These are phyloP conservation scores for Solanum appendiculatum DNA, from an alignment of 257 asterid species.

Conservation along the genomic window DNA sequence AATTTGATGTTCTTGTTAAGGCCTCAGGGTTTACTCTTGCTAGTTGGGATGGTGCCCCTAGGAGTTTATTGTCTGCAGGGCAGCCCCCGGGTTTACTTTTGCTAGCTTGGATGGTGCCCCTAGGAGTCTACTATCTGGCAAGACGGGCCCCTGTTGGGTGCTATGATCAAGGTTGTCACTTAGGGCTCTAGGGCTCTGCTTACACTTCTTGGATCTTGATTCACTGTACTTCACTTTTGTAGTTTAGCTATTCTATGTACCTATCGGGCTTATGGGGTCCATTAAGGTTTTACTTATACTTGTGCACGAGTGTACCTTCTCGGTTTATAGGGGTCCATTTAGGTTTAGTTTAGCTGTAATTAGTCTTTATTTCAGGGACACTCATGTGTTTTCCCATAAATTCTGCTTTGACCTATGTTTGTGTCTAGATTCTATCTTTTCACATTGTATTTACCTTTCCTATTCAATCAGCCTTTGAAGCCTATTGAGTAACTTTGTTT, in stretches of 20 bases:
- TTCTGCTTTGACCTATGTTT: not conserved
- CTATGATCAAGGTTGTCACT: not conserved
- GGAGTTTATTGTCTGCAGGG: not conserved
- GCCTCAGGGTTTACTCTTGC: not conserved
- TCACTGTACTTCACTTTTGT: not conserved
- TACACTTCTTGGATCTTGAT: not conserved
- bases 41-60: not conserved
- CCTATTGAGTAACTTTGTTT: not conserved
- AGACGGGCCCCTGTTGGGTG: not conserved
- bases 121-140: not conserved
- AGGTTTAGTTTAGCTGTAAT: not conserved
- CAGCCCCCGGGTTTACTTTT: not conserved
- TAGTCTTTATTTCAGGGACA: not conserved
- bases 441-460: no score
- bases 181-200: not conserved
- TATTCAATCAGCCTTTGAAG: not conserved
- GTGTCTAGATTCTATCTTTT: not conserved
- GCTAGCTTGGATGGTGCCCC: not conserved
- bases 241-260: not conserved
- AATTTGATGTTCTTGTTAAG: not conserved
- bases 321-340: not conserved
- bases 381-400: not conserved
- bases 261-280: no score
- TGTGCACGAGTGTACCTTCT: not conserved
- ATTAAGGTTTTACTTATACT: not conserved